Conservation (phyloP, 2,329 filamentous ascomycete genomes). For the Curvularia lunata region DNA sequence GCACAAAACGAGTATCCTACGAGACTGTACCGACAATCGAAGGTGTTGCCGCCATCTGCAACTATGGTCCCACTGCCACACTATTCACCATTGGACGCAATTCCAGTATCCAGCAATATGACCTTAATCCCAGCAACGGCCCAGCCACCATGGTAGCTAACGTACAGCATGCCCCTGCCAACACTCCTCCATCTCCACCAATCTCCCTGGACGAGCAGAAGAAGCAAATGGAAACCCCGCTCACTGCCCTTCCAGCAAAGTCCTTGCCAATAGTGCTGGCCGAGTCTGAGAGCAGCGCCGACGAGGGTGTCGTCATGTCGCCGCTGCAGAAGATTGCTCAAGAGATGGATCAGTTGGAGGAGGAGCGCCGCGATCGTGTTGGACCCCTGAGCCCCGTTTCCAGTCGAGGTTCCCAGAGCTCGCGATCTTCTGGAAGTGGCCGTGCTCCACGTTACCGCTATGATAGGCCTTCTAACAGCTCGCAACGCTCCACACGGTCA, state of each 20-base stretch:
- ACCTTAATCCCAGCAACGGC: conserved; percentile 71
- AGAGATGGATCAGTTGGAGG: conserved; percentile 69
- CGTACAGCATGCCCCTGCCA: conserved; percentile 81
- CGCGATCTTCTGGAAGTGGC: conserved; percentile 59
- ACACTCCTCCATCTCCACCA: conserved; percentile 80
- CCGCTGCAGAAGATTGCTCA: conserved; percentile 77
- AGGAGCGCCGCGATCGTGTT: conserved; percentile 66
- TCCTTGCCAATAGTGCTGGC: conserved; percentile 44
- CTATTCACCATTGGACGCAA: conserved; percentile 90
- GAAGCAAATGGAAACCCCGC: conserved; percentile 48
- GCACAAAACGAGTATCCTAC: conserved; percentile 94
- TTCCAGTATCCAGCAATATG: conserved; percentile 92
- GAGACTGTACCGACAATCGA: conserved; percentile 86
- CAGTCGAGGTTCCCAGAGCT: conserved; percentile 66
- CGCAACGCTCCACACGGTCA: conserved; percentile 29
- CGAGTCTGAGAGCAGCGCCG: conserved; percentile 71
- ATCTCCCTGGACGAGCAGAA: conserved; percentile 77
- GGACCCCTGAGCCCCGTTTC: conserved; percentile 72
- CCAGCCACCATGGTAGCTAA: conserved; percentile 80
- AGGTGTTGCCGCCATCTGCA: conserved; percentile 79
- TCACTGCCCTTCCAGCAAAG: conserved; percentile 39
- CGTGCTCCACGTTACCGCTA: conserved; percentile 55
- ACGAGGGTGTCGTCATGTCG: conserved; percentile 66
- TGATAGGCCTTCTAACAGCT: conserved; percentile 48
- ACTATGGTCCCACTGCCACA: conserved; percentile 87